Conservation (phyloP, 306 rosid genomes). For the Sesbania bispinosa region DNA sequence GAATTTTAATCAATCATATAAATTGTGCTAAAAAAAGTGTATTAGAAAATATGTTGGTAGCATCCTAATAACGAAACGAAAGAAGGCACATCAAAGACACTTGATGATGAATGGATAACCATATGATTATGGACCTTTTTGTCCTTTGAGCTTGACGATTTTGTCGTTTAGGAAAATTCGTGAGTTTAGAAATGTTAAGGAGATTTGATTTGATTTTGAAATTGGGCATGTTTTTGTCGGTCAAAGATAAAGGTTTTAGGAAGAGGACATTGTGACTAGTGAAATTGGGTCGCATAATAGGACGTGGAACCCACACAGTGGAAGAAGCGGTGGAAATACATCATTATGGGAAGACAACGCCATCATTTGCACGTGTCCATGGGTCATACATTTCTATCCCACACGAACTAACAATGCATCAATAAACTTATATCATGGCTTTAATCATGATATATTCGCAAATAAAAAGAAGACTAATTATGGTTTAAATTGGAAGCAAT, state of each 20-base stretch:
- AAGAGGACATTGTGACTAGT: background rate
- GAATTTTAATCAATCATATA: no score
- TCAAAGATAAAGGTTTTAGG: constrained; percentile 47
- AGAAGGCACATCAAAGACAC: background rate
- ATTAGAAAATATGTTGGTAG: no score
- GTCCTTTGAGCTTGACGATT: background rate
- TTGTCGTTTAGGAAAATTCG: constrained; percentile 20
- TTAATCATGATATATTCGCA: background rate
- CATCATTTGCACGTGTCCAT: constrained; percentile 89
- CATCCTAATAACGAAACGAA: no score
- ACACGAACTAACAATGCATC: background rate
- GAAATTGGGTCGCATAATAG: constrained; percentile 54
- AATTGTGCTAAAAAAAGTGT: no score
- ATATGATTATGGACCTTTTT: background rate
- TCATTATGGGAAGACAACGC: constrained; percentile 62
- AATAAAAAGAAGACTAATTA: background rate
- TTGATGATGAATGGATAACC: background rate
- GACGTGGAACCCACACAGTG: constrained; percentile 80
- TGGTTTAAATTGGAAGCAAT: background rate
- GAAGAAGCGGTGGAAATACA: constrained; percentile 85
- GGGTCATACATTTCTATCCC: constrained; percentile 45
- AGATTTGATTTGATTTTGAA: constrained; percentile 18
- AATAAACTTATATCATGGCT: background rate
- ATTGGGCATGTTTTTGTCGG: constrained; percentile 44
- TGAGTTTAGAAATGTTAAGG: background rate